Percentiles rank a stretch among this genome's conserved stretches.
These are phyloP conservation scores for Penicillium sp. DNA, from an alignment of 2,329 filamentous ascomycete species.

Conservation along the genomic window DNA sequence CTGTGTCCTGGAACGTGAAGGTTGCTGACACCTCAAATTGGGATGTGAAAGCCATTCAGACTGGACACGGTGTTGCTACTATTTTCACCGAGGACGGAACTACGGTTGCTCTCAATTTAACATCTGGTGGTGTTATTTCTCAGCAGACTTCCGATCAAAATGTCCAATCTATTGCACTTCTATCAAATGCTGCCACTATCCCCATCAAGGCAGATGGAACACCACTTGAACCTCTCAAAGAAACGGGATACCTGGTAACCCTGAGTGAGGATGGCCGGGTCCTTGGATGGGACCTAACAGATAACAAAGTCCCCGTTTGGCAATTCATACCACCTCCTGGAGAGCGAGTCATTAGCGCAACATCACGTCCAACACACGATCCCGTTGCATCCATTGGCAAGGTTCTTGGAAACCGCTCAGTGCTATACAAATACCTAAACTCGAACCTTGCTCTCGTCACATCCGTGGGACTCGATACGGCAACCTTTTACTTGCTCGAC, in stretches of 20 bases:
- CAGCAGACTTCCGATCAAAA: constrained; percentile 23
- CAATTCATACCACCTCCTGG: constrained; percentile 63
- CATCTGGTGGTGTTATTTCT: constrained; percentile 40
- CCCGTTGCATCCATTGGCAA: constrained; percentile 92
- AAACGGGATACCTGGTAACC: constrained; percentile 38
- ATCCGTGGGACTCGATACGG: constrained; percentile 58
- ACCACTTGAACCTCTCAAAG: constrained; percentile 27
- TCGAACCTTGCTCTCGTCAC: constrained; percentile 78
- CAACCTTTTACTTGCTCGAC: constrained; percentile 77
- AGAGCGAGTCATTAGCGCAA: constrained; percentile 66
- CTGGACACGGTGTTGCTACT: constrained; percentile 57
- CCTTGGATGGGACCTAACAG: constrained; percentile 39
- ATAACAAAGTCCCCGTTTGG: constrained; percentile 58
- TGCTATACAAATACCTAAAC: constrained; percentile 96
- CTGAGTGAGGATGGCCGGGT: constrained; percentile 38
- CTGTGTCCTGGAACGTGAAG: constrained; percentile 70
- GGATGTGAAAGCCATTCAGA: constrained; percentile 64
- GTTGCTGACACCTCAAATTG: constrained; percentile 60
- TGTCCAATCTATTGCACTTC: constrained; percentile 29
- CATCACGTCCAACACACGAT: constrained; percentile 68
- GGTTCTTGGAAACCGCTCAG: constrained; percentile 85
- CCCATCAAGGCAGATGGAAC: constrained; percentile 35
- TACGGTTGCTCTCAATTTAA: constrained; percentile 49
- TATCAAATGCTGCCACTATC: constrained; percentile 25
- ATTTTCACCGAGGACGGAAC: constrained; percentile 61